Evolutionary conservation across 805 yeast genomes (phyloP).

Genomic region (Pichia scutulata): DNA sequence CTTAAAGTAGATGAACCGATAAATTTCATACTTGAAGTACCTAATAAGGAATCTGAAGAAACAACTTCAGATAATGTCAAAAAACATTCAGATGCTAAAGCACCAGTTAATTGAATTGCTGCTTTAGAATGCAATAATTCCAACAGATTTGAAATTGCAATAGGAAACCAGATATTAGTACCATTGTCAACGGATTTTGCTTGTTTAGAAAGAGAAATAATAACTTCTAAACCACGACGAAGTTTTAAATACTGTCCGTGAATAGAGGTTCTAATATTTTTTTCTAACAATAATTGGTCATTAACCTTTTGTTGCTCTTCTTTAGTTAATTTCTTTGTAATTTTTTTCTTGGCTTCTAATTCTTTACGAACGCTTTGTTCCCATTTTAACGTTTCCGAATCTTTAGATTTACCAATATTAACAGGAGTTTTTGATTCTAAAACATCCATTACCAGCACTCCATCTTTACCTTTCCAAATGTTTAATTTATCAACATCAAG

Average conservation of each 20-base stretch:
- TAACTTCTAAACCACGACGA: conserved; percentile 43
- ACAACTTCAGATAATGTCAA: conserved; percentile 46
- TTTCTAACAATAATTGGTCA: conserved; percentile 58
- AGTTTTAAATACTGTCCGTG: conserved; percentile 30
- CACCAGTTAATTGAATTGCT: conserved; percentile 27
- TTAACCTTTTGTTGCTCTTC: conserved; percentile 65
- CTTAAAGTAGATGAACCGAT: conserved; percentile 69
- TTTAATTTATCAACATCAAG: conserved; percentile 43
- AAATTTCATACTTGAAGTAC: conserved; percentile 38
- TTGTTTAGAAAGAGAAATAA: conserved; percentile 45
- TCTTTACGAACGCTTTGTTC: conserved; percentile 77
- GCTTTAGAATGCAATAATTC: conserved; percentile 33
- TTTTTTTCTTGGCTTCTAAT: conserved; percentile 42
- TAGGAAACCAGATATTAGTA: conserved; percentile 60
- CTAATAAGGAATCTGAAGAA: conserved; percentile 35
- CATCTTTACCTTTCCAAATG: conserved; percentile 67
- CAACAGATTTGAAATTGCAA: conserved; percentile 46
- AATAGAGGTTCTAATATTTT: conserved; percentile 43
- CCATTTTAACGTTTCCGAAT: conserved; percentile 83
- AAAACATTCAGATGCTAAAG: conserved; percentile 41
- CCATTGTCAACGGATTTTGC: conserved; percentile 57
- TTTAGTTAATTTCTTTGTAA: conserved; percentile 54
- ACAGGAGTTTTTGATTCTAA: conserved; percentile 36
- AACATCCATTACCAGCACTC: conserved; percentile 60
- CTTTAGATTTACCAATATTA: conserved; percentile 61